Evolutionary conservation across 2,329 filamentous ascomycete genomes (phyloP), one percentile per base, ranked within the genome.

Genomic region (Penicillium sp.): DNA sequence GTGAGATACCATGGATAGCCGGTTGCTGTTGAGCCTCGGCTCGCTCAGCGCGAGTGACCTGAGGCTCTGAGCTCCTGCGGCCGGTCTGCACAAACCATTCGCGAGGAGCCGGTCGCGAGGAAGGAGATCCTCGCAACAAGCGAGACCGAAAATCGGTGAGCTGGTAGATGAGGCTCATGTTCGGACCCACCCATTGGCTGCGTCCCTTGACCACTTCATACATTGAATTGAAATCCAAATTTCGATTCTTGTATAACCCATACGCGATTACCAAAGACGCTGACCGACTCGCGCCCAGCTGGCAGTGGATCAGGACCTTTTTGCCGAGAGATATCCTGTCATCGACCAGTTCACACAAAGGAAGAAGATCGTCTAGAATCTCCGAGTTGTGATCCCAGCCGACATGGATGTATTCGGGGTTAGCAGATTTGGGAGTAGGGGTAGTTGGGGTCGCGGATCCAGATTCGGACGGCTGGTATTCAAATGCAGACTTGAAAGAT

Each of bases 121-220:
- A 40, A 1, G 68, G 61, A 11, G 67, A 66, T 31, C 70, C 68
- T 51, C 75, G 69, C 57, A 73, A 55, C 37, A 80, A 62, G 43
- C 75, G 75, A 14, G 74, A 70, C 55, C 85, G 80, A 69, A 88
- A 88, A 70, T 88, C 86, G 33, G 86, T 86, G 50, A 88, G 77
- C 68, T 88, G 86, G 79, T 88, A 88, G 69, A 88, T 88, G 56
- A 88, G 76, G 64, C 86, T 87, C 86, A 88, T 88, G 70, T 88
- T 88, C 1, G 86, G 86, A 2, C 86, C 85, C 46, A 88, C 87
- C 86, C 86, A 88, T 69, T 83, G 84, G 75, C 86, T 88, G 60
- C 84, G 80, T 66, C 79, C 81, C 74, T 88, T 88, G 33, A 88
- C 85, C 41, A 81, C 77, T 70, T 86, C 83, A 67, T 88, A 88